phyloP scores from a whole-genome alignment of 2,329 filamentous ascomycete species.

The Grosmannia clavigera region DNA sequence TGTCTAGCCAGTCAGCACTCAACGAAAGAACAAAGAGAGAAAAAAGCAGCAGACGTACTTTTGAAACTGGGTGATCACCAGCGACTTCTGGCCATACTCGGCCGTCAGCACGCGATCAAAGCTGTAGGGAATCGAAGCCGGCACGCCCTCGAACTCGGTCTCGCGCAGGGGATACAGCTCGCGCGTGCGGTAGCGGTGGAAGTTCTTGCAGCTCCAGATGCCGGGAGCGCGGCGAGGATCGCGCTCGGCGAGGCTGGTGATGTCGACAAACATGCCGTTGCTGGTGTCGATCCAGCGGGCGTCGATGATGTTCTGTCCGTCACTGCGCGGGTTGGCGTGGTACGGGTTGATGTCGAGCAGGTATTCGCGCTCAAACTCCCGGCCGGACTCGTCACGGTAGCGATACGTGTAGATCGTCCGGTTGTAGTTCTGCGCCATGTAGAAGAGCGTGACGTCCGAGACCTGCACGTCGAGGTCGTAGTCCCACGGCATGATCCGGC shows the following conservation, averaged over 20 bases:
- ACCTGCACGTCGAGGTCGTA: slow-evolving; percentile 77
- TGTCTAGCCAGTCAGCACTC: slow-evolving; percentile 32
- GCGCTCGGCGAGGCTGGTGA: slow-evolving; percentile 63
- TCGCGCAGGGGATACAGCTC: slow-evolving; percentile 67
- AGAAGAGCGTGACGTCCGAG: slow-evolving; percentile 50
- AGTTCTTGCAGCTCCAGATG: slow-evolving; percentile 69
- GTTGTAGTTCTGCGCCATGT: slow-evolving; percentile 55
- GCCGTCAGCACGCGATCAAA: slow-evolving; percentile 53
- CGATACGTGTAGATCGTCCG: slow-evolving; percentile 50
- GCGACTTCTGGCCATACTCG: slow-evolving; percentile 52
- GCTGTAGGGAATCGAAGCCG: slow-evolving; percentile 55
- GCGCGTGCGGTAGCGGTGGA: slow-evolving; percentile 55
- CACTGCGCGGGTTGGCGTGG: slow-evolving; percentile 46
- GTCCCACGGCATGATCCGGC: slow-evolving; percentile 68
- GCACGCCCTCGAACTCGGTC: slow-evolving; percentile 62
- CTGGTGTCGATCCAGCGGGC: slow-evolving; percentile 67
- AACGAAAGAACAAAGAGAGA: background rate
- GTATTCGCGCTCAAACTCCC: slow-evolving; percentile 37
- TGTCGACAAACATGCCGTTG: slow-evolving; percentile 73
- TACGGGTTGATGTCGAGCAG: slow-evolving; percentile 69
- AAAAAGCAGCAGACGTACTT: slow-evolving; percentile 33
- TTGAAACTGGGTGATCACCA: slow-evolving; percentile 48
- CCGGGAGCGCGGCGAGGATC: slow-evolving; percentile 47
- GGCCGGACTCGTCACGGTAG: slow-evolving; percentile 26
- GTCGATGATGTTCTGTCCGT: slow-evolving; percentile 71